Base-by-base conservation (phyloP, 768 basidiomycete species). In the Exidia glandulosa region DNA sequence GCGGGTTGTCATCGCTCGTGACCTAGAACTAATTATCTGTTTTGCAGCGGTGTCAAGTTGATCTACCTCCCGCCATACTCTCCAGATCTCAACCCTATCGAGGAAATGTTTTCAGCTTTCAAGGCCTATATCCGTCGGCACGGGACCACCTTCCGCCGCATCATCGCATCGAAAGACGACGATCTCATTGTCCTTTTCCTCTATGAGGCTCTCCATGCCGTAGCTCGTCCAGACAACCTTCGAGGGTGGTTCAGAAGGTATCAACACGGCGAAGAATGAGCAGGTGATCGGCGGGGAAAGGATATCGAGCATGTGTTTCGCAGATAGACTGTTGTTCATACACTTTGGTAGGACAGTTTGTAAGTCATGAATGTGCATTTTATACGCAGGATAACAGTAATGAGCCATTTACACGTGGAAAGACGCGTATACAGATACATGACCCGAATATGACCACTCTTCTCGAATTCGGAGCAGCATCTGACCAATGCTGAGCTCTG, bases 51-150 rank as follows among this genome's bases (percentile, higher is more conserved):
- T 23, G 57, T 61, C 25, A 14, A 41, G 2, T 33, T 36, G 48
- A 56, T 48, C 13, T 76, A 62, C 57, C 67, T 76, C 9, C 74
- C 71, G 0, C 73, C 72, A 2, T 77, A 76, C 59, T 77, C 75
- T 0, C 75, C 74, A 0, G 74, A 77, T 50, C 57, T 73, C 36
- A 75, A 77, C 52, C 75, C 75, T 0, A 75, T 75, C 19, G 70
- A 77, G 60, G 72, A 75, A 59, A 74, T 72, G 0, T 76, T 76
- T 58, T 74, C 71, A 1, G 66, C 70, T 56, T 68, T 75, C 64
- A 76, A 76, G 55, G 19, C 60, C 1, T 66, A 50, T n/a, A 65
- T 75, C 36, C 64, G 63, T 3, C 57, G 67, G 0, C 61, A 74
- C 50, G 34, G 62, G 6, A 23, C 47, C 9, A 6, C 6, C 19